Base-by-base conservation (phyloP, 1,139 yeast species). In the Magnusiomyces tetraspermus region DNA sequence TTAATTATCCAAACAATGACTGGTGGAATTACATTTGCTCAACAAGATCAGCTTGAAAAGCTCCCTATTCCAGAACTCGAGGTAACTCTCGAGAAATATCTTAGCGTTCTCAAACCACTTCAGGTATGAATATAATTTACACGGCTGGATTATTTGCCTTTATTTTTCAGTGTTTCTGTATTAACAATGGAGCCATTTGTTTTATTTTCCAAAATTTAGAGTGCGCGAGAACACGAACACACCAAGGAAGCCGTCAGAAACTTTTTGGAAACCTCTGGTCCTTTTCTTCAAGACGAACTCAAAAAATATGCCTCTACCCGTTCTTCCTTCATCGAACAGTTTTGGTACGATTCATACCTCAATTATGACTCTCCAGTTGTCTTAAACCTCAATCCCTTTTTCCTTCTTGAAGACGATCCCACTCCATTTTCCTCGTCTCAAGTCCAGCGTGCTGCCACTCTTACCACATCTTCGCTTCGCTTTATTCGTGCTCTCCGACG, bases 321-420 rank as follows among this genome's bases (percentile, higher is more conserved):
- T 60, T 79, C 85, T 52, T 83, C 94, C 10, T 88, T 84, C 67
- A 88, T 88, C 58, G 96, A 88, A 68, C 95, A 88, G 66, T 88
- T 88, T 67, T 88, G 96, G 96, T 87, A 82, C 67, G 96, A 88
- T 65, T 80, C 95, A 2, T 88, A 88, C 67, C 74, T 88, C 58
- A 83, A 82, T 67, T 85, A 85, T 66, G 96, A 88, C 68, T 84
- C 88, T 26, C 95, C 73, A 1, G 95, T 88, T 49, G 96, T 88
- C 30, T 75, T 88, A 57, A 88, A 88, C 67, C 76, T 88, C 60
- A 88, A 88, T 63, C 96, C 96, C 0, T 88, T 86, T 64, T 87
- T 88, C 66, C 76, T 87, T 58, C 76, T 88, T 57, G 95, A 88
- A 67, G 96, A 88, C 64, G 96, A 88, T 62, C 95, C 96, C 0